Conservation (phyloP, 116 monocot species). For the Trichopus zeylanicus region DNA sequence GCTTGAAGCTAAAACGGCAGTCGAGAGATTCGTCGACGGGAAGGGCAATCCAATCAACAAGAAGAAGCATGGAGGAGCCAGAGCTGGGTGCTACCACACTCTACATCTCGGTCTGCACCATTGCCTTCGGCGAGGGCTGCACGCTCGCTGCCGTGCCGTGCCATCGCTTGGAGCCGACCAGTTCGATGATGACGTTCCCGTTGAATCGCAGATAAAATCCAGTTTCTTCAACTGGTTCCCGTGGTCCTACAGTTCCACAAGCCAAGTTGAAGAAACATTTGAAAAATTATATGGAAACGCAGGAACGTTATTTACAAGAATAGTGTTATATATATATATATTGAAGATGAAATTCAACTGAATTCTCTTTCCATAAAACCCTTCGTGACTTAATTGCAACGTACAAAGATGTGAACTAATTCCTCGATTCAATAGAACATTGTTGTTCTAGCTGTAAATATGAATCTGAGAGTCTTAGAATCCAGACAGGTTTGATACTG, state of each 20-base stretch:
- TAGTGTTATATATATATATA: no score
- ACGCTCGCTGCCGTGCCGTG: conserved; percentile 21
- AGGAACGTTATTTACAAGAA: no score
- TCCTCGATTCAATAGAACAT: no score
- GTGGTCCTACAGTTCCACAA: conserved; percentile 19
- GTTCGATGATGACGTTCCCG: conserved; percentile 35
- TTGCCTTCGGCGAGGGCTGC: conserved; percentile 37
- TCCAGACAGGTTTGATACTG: no score
- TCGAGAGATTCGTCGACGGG: conserved; percentile 35
- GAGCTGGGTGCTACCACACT: conserved; percentile 11
- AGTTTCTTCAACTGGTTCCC: conserved; percentile 53
- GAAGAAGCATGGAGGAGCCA: conserved; percentile 30
- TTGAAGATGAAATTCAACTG: no score
- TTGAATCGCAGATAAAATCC: conserved; percentile 28
- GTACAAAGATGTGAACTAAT: no score
- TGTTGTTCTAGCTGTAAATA: no score
- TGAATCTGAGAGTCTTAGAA: no score
- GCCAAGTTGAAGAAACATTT: conserved; percentile 47
- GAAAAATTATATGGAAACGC: no score
- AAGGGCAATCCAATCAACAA: conserved; percentile 28
- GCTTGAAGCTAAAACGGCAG: conserved; percentile 1
- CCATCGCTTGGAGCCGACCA: conserved; percentile 45
- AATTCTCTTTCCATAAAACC: no score
- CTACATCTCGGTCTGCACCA: conserved; percentile 21
- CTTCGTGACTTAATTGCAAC: no score